These are phyloP conservation scores for Hyphodiscus hymeniophilus DNA, from an alignment of 495 filamentous ascomycete genomes.

Conservation along the genomic window DNA sequence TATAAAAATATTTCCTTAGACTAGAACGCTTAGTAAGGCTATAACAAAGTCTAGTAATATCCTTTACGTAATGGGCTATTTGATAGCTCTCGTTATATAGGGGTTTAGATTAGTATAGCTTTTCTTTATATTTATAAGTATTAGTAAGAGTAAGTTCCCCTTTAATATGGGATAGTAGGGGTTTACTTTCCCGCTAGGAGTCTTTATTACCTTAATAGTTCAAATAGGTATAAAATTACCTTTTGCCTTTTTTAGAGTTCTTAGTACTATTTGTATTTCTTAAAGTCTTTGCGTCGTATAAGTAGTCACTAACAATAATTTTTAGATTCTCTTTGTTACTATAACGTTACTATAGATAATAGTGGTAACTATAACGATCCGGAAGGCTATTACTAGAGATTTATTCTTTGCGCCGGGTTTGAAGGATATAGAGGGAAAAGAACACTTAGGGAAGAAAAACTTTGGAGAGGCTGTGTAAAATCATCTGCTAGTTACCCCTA, in stretches of 20 bases:
- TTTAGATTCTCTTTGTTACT: too few relatives aligned
- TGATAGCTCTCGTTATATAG: slow-evolving; percentile 50
- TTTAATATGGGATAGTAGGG: slow-evolving; percentile 67
- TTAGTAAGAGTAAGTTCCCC: slow-evolving; percentile 40
- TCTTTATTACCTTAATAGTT: slow-evolving; percentile 42
- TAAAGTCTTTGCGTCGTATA: too few relatives aligned
- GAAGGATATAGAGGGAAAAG: too few relatives aligned
- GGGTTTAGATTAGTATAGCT: slow-evolving; percentile 55
- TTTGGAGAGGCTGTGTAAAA: too few relatives aligned
- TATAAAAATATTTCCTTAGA: slow-evolving; percentile 39
- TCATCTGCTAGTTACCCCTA: too few relatives aligned
- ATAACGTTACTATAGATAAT: too few relatives aligned
- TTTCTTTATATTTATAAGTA: slow-evolving; percentile 43
- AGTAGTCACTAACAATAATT: too few relatives aligned
- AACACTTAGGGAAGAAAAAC: too few relatives aligned
- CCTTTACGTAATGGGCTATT: slow-evolving; percentile 45
- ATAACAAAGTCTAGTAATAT: slow-evolving; percentile 34
- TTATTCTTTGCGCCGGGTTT: too few relatives aligned
- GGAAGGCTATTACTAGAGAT: too few relatives aligned
- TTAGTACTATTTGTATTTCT: slow-evolving; percentile 44
- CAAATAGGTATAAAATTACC: slow-evolving; percentile 40
- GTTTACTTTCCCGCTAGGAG: slow-evolving; percentile 54
- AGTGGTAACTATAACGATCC: too few relatives aligned
- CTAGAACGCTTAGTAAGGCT: slow-evolving; percentile 32
- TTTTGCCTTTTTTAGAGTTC: slow-evolving; percentile 43